A percentile compares a stretch with the other conserved stretches of the same genome.
These are phyloP conservation scores for Udeniomyces megalosporus DNA, from an alignment of 768 basidiomycete species.

Conservation along the genomic window DNA sequence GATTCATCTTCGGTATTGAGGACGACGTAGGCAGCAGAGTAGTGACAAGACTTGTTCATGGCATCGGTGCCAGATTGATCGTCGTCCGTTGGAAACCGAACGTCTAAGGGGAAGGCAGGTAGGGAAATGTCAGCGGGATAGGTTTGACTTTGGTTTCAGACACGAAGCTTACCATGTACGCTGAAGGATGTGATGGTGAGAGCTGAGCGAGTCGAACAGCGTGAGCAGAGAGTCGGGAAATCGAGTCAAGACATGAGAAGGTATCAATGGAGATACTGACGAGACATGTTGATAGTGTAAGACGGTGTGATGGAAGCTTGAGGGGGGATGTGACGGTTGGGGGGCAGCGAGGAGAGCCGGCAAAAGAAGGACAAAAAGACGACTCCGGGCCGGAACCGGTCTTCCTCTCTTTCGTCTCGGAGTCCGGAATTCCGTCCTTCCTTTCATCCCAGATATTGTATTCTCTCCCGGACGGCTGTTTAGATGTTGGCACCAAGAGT, in stretches of 20 bases:
- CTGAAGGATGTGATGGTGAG: constrained; percentile 15
- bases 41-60: constrained; percentile 1
- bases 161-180: constrained; percentile 1
- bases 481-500: too few relatives aligned
- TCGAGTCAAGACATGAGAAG: too few relatives aligned
- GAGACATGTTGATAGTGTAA: too few relatives aligned
- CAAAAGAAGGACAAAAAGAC: background rate
- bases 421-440: too few relatives aligned
- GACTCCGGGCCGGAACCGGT: background rate
- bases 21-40: constrained; percentile 71
- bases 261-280: too few relatives aligned
- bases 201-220: background rate
- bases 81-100: constrained; percentile 14
- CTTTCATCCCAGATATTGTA: too few relatives aligned
- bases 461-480: too few relatives aligned
- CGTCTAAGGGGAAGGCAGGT: background rate
- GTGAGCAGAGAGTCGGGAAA: too few relatives aligned
- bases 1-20: constrained; percentile 47
- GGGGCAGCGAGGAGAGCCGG: background rate
- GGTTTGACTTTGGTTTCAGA: background rate
- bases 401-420: too few relatives aligned
- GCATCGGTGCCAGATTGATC: constrained; percentile 9
- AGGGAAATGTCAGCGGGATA: background rate
- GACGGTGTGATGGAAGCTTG: too few relatives aligned
- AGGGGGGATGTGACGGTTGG: background rate